Evolutionary conservation across 202 grass and related monocot species (phyloP).

Genomic region (Saccharum hybrid): DNA sequence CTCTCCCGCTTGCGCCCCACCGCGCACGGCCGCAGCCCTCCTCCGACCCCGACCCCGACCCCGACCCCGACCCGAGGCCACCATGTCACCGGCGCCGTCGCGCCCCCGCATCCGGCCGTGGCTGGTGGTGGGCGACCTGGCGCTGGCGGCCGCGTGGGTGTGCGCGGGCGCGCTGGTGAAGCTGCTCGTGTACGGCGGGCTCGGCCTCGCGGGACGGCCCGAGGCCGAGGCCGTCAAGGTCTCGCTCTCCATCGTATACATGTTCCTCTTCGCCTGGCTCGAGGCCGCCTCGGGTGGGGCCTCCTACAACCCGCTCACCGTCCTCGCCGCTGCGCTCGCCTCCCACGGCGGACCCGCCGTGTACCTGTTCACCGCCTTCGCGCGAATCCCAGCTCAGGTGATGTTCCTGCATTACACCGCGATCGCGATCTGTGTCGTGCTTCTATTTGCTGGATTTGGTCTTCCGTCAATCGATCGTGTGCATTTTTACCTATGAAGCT

Average conservation of each 20-base stretch:
- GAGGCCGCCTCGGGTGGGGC: constrained; percentile 61
- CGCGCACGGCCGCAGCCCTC: no score
- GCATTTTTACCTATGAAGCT: not conserved
- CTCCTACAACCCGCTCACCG: constrained; percentile 89
- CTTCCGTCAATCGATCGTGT: not conserved
- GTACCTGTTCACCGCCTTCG: constrained; percentile 72
- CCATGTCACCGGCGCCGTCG: constrained; percentile 44
- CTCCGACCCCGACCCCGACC: no score
- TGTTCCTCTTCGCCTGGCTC: constrained; percentile 96
- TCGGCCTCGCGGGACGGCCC: constrained; percentile 58
- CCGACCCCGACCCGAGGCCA: not conserved
- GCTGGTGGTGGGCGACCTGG: constrained; percentile 68
- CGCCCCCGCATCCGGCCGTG: constrained; percentile 47
- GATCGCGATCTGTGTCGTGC: not conserved
- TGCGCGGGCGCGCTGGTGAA: constrained; percentile 85
- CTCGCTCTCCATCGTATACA: constrained; percentile 75
- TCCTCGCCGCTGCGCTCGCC: constrained; percentile 62
- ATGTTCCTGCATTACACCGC: not conserved
- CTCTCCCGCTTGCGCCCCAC: no score
- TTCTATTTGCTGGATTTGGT: constrained; percentile 4
- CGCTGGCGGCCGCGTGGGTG: constrained; percentile 75
- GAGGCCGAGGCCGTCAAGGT: constrained; percentile 75
- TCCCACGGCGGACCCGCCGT: constrained; percentile 43
- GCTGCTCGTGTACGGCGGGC: constrained; percentile 64
- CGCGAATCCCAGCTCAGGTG: constrained; percentile 90